A percentile compares a stretch with the other conserved stretches of the same genome.
These are phyloP conservation scores for Castanea sativa DNA, from an alignment of 306 rosid species.

Conservation along the genomic window DNA sequence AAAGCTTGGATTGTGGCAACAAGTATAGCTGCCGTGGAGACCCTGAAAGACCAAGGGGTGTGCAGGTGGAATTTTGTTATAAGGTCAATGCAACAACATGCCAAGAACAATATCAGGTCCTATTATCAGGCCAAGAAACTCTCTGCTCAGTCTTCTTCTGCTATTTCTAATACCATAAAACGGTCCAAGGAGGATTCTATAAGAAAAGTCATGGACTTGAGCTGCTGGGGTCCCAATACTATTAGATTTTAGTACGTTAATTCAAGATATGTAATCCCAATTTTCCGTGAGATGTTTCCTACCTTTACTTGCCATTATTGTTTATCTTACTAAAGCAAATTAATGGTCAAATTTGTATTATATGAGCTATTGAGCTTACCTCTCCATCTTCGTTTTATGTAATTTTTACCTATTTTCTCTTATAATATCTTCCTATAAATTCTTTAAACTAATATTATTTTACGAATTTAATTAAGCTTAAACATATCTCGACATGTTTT, in stretches of 20 bases:
- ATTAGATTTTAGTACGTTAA: slow-evolving; percentile 44
- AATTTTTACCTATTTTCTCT: not conserved
- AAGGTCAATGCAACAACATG: slow-evolving; percentile 59
- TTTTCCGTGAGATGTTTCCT: not conserved
- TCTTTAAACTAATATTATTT: too few relatives aligned
- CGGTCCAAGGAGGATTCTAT: slow-evolving; percentile 53
- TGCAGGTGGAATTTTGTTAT: slow-evolving; percentile 74
- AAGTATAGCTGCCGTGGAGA: slow-evolving; percentile 82
- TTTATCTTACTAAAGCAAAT: not conserved
- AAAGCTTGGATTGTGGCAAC: slow-evolving; percentile 78
- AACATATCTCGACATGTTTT: too few relatives aligned
- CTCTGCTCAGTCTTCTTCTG: slow-evolving; percentile 47
- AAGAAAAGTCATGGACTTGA: slow-evolving; percentile 65
- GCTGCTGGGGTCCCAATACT: slow-evolving; percentile 81
- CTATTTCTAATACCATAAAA: slow-evolving; percentile 39
- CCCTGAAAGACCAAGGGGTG: slow-evolving; percentile 79
- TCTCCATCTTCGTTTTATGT: too few relatives aligned
- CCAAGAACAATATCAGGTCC: slow-evolving; percentile 61
- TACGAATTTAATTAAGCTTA: too few relatives aligned
- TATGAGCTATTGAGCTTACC: not conserved
- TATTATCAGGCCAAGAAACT: slow-evolving; percentile 49
- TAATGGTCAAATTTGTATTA: not conserved
- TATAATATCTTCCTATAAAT: not conserved
- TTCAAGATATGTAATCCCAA: not conserved
- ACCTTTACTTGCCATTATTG: not conserved